These are phyloP conservation scores for Penicillium odoratum DNA, from an alignment of 495 filamentous ascomycete genomes.

Conservation along the genomic window DNA sequence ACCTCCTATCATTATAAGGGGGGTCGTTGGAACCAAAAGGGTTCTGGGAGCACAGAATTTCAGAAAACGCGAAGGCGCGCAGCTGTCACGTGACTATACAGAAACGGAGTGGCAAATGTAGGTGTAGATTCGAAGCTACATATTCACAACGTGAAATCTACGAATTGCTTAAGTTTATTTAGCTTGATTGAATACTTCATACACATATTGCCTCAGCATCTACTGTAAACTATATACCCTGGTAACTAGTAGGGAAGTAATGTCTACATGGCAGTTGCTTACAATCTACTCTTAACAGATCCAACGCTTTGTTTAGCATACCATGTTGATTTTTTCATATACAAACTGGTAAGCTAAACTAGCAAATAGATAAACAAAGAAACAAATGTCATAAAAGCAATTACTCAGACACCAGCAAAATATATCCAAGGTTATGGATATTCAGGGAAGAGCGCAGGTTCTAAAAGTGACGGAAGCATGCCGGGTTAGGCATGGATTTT, in stretches of 20 bases:
- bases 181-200: too few species aligned
- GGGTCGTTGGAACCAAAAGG: constrained; percentile 7
- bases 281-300: too few species aligned
- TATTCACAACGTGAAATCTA: too few species aligned
- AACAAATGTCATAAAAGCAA: constrained; percentile 16
- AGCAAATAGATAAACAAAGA: constrained; percentile 17
- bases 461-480: constrained; percentile 22
- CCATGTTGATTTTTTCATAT: constrained; percentile 41
- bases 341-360: constrained; percentile 33
- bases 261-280: too few species aligned
- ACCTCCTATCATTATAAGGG: constrained; percentile 7
- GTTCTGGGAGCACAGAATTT: constrained; percentile 10
- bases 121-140: neutral
- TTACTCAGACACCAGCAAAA: constrained; percentile 29
- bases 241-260: too few species aligned
- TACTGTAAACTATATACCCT: too few species aligned
- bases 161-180: too few species aligned
- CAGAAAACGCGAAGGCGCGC: constrained; percentile 23
- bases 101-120: neutral
- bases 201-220: too few species aligned
- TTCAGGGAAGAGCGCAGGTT: constrained; percentile 16
- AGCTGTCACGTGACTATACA: constrained; percentile 21
- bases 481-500: constrained; percentile 26
- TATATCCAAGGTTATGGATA: constrained; percentile 25
- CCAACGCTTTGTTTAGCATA: constrained; percentile 21